Conservation (phyloP, 164 flowering plant species). For the Vitis labrusca region DNA sequence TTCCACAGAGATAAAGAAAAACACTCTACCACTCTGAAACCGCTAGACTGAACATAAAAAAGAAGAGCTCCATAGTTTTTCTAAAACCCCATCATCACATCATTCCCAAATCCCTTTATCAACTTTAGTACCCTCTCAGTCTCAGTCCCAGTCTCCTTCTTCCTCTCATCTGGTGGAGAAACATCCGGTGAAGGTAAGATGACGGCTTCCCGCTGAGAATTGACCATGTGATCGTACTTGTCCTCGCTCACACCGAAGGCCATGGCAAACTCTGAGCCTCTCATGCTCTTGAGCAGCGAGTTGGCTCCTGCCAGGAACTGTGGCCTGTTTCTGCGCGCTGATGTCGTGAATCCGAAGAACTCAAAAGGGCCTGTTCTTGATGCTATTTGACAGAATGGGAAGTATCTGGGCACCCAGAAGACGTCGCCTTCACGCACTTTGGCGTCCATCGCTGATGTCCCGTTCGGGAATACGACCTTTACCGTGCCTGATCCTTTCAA, state of each 20-base stretch:
- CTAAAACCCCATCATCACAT: slow-evolving; percentile 28
- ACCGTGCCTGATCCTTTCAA: slow-evolving; percentile 62
- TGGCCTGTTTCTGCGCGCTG: slow-evolving; percentile 65
- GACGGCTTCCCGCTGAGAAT: slow-evolving; percentile 55
- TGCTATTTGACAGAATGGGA: slow-evolving; percentile 94
- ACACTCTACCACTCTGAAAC: background rate
- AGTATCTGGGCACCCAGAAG: slow-evolving; percentile 81
- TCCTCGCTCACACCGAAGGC: slow-evolving; percentile 54
- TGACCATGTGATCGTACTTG: slow-evolving; percentile 21
- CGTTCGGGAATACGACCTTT: slow-evolving; percentile 83
- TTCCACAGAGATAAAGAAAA: too few species aligned
- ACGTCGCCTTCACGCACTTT: slow-evolving; percentile 68
- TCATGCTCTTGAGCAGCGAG: slow-evolving; percentile 54
- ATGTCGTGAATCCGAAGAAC: slow-evolving; percentile 96
- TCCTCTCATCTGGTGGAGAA: slow-evolving; percentile 29
- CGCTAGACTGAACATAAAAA: background rate
- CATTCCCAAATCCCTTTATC: slow-evolving; percentile 22
- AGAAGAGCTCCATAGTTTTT: background rate
- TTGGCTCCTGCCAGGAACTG: slow-evolving; percentile 76
- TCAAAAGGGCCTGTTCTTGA: slow-evolving; percentile 70
- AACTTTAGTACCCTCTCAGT: slow-evolving; percentile 11
- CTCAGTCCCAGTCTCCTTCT: background rate
- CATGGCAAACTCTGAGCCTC: slow-evolving; percentile 63
- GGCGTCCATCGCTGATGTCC: slow-evolving; percentile 61
- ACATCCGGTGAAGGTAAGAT: slow-evolving; percentile 56